Conservation (phyloP, 495 filamentous ascomycete species). For the Penicillium dipodomyicola region DNA sequence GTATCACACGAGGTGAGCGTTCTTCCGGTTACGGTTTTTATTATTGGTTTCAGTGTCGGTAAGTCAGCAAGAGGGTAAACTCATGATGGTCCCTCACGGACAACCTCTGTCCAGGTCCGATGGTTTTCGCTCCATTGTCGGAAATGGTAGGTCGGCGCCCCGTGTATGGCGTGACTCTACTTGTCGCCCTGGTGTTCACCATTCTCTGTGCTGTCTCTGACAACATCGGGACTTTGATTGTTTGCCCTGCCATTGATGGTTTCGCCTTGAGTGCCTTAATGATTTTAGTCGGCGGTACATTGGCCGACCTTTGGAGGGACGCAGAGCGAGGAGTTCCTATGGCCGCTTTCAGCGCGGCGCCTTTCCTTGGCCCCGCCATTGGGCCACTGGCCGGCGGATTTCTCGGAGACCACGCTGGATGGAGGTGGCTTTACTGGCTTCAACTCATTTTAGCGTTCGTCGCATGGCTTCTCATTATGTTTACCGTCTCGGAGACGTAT, state of each 20-base stretch:
- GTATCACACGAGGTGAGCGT: slow-evolving; percentile 65
- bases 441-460: slow-evolving; percentile 67
- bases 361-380: slow-evolving; percentile 72
- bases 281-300: slow-evolving; percentile 75
- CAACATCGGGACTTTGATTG: slow-evolving; percentile 71
- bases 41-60: slow-evolving; percentile 76
- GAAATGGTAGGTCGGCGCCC: slow-evolving; percentile 67
- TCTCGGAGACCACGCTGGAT: slow-evolving; percentile 63
- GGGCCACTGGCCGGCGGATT: slow-evolving; percentile 75
- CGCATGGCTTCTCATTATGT: slow-evolving; percentile 67
- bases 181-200: slow-evolving; percentile 68
- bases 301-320: slow-evolving; percentile 76
- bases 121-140: slow-evolving; percentile 74
- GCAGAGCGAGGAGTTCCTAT: slow-evolving; percentile 81
- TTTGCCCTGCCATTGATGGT: slow-evolving; percentile 70
- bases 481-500: slow-evolving; percentile 81
- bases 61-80: too few species aligned
- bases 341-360: slow-evolving; percentile 78
- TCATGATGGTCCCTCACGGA: slow-evolving; percentile 1
- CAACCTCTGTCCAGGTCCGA: slow-evolving; percentile 50
- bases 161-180: slow-evolving; percentile 56
- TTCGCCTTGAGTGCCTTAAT: slow-evolving; percentile 82
- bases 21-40: slow-evolving; percentile 68
- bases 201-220: slow-evolving; percentile 73
- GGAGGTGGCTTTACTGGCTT: slow-evolving; percentile 87